Base-by-base conservation (phyloP, 768 basidiomycete genomes). In the Mycena venus region DNA sequence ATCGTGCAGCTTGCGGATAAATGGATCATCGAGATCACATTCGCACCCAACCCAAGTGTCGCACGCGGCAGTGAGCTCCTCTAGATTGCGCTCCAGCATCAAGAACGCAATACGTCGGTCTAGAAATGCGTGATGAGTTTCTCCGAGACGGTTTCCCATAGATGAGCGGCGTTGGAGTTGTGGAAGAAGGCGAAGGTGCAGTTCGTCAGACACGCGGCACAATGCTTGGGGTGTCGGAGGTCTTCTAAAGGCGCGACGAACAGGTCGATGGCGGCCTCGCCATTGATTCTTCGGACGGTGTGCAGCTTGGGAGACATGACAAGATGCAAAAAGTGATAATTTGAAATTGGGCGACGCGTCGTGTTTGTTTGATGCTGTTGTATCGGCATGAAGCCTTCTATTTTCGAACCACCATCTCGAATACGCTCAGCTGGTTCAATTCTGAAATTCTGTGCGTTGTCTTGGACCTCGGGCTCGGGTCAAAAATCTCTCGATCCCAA, bases 181-280 rank as follows among this genome's bases (percentile, higher is more conserved):
- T 66, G 65, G 53, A 66, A 55, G 25, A 66, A 66, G 10, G 65
- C 36, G 51, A 66, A 51, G 34, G 53, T 17, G 38, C 51, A 66
- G 49, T 51, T 51, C 25, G 65, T 53, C 8, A 66, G 27, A 66
- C 65, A 66, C 38, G 34, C 51, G 21, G 64, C 34, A 34, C 64
- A 65, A 15, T 65, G 64, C 36, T 65, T 66, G 36, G 65, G 51
- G 29, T 66, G 38, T 15, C 51, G 65, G 25, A 66, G 19, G 21
- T 67, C 65, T 42, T 56, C 53, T 23, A 67, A 56, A 3, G 65
- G 55, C 65, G 65, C 36, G 65, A 66, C 53, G 36, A 66, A 67
- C 19, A 67, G 53, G 12, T 67, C 40, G 15, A 67, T 56, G 11
- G 65, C 25, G 23, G 53, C 65, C 34, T 56, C 53, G 21, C 65